Conservation (phyloP, 139 green algal species). For the Volvox reticuliferus region DNA sequence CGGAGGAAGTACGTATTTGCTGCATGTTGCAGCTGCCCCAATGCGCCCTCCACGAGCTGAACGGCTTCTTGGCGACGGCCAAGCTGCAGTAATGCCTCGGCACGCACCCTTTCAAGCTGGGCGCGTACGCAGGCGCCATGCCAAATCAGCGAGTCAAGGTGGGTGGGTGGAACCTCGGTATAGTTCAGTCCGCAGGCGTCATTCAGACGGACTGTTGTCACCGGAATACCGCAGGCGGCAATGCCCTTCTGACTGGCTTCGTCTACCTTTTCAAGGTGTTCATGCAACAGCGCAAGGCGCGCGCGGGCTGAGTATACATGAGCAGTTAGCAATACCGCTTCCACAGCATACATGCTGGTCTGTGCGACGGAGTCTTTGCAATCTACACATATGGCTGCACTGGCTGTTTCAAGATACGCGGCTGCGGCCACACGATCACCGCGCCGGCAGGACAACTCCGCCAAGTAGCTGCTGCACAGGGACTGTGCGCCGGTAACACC, state of each 20-base stretch:
- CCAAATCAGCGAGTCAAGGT: neutral
- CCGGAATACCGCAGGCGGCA: neutral
- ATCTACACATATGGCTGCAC: no score
- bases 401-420: neutral
- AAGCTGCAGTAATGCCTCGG: neutral
- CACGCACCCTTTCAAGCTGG: slow-evolving; percentile 1
- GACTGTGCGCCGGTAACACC: neutral
- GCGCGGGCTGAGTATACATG: neutral
- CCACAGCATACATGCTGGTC: neutral
- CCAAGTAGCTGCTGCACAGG: slow-evolving; percentile 3
- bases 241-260: neutral
- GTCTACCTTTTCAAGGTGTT: neutral
- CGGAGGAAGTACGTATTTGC: neutral
- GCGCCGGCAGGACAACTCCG: neutral
- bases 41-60: neutral
- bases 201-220: neutral
- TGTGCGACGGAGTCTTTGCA: no score
- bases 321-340: neutral
- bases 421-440: neutral
- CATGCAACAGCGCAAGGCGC: neutral
- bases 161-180: neutral
- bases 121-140: neutral
- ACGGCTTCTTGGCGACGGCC: neutral
- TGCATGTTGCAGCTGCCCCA: neutral
- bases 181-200: neutral